These are phyloP conservation scores for Fusarium miscanthi DNA, from an alignment of 2,329 filamentous ascomycete genomes.

Conservation along the genomic window DNA sequence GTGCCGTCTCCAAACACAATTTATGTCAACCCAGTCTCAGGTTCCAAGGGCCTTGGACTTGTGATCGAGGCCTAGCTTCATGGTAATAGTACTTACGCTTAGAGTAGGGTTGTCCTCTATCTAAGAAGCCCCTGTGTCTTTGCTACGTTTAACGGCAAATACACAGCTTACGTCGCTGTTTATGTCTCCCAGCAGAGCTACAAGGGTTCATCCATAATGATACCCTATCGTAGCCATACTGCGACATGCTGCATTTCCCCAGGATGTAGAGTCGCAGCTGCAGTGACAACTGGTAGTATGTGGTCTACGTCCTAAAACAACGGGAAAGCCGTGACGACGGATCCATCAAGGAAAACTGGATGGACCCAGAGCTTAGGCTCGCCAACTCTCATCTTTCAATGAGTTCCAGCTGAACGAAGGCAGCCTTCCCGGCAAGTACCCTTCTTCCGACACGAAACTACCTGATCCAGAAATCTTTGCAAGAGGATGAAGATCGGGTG, in stretches of 20 bases:
- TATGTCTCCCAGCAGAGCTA: fast-evolving
- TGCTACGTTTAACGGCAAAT: background rate
- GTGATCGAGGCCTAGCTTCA: background rate
- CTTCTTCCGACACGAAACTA: background rate
- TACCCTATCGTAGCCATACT: too few relatives aligned
- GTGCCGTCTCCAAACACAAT: background rate
- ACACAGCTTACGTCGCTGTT: background rate
- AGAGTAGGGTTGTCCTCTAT: background rate
- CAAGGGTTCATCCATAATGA: too few relatives aligned
- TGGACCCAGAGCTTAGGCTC: fast-evolving
- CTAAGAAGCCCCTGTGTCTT: background rate
- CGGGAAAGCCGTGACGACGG: too few relatives aligned
- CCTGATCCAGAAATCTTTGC: background rate
- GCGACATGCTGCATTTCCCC: background rate
- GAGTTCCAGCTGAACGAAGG: background rate
- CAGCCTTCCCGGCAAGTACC: fast-evolving
- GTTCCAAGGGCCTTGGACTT: too few relatives aligned
- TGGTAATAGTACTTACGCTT: background rate
- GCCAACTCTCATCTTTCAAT: fast-evolving
- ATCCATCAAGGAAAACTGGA: background rate
- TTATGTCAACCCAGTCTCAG: too few relatives aligned
- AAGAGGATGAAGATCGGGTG: background rate
- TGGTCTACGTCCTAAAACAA: fast-evolving
- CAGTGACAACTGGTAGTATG: background rate
- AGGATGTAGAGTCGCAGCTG: background rate